Conservation (phyloP, 305 asterid genomes). For the Withania somnifera region DNA sequence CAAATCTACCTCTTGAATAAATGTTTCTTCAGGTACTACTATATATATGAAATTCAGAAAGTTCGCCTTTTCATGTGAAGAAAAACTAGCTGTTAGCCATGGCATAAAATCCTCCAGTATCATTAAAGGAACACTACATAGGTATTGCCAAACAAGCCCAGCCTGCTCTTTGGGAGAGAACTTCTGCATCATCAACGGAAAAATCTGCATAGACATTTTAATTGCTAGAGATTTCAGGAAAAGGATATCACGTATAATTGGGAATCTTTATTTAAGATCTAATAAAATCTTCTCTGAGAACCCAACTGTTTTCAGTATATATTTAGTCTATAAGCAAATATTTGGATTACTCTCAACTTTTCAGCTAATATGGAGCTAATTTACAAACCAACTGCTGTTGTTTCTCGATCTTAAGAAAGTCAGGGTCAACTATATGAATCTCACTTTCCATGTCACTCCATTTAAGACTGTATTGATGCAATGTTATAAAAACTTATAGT, state of each 20-base stretch:
- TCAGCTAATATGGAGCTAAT: neutral
- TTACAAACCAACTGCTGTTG: too few species aligned
- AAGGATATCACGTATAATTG: neutral
- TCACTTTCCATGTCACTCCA: neutral
- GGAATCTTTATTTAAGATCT: neutral
- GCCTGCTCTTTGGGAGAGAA: conserved; percentile 56
- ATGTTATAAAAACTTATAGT: neutral
- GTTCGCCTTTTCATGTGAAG: conserved; percentile 44
- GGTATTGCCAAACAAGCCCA: conserved; percentile 70
- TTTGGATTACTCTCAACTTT: neutral
- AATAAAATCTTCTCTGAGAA: neutral
- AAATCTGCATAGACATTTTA: conserved; percentile 42
- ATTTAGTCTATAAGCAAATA: neutral
- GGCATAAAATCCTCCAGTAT: conserved; percentile 64
- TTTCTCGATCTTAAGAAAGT: neutral
- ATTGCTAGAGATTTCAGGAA: neutral
- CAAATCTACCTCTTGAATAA: conserved; percentile 62
- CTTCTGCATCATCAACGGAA: conserved; percentile 52
- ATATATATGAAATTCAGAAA: conserved; percentile 37
- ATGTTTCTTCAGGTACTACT: conserved; percentile 50
- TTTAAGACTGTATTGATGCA: neutral
- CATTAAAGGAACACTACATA: conserved; percentile 67
- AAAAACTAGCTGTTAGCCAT: conserved; percentile 52
- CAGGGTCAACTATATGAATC: neutral
- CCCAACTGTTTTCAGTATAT: neutral